phyloP scores from a whole-genome alignment of 2,329 filamentous ascomycete species.

The Pestalotiopsis sp. region DNA sequence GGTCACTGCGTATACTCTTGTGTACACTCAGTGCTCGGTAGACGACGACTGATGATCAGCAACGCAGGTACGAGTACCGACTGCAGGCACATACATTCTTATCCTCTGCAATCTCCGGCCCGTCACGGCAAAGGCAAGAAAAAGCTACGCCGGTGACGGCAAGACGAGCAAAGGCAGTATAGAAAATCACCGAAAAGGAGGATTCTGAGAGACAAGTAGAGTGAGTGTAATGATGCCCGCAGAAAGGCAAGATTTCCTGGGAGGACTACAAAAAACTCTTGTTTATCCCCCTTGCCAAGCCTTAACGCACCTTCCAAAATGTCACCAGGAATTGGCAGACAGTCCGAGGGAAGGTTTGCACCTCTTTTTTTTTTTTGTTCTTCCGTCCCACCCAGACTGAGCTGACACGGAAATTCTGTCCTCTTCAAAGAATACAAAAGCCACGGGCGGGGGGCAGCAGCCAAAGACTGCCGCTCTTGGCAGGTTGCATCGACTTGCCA shows the following conservation, averaged over 20 bases:
- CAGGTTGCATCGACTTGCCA: slow-evolving; percentile 2
- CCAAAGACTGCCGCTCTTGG: slow-evolving; percentile 2
- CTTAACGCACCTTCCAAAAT: too few species aligned
- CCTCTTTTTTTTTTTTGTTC: neutral
- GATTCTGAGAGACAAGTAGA: too few species aligned
- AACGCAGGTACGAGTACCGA: neutral
- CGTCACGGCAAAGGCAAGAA: neutral
- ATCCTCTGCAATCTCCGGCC: neutral
- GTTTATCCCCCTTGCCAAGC: too few species aligned
- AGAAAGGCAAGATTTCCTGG: too few species aligned
- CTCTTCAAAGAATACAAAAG: neutral
- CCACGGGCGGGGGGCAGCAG: neutral
- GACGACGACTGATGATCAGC: neutral
- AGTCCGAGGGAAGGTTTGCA: neutral
- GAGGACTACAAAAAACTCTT: too few species aligned
- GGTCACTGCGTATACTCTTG: neutral
- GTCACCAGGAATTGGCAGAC: neutral
- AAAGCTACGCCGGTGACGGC: neutral
- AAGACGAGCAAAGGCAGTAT: neutral
- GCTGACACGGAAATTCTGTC: neutral
- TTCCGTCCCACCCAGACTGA: neutral
- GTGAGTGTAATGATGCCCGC: too few species aligned
- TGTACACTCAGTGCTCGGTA: neutral
- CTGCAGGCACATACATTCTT: neutral
- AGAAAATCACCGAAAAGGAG: neutral